These are phyloP conservation scores for Bipolaris zeicola DNA, from an alignment of 2,329 filamentous ascomycete species.

Conservation along the genomic window DNA sequence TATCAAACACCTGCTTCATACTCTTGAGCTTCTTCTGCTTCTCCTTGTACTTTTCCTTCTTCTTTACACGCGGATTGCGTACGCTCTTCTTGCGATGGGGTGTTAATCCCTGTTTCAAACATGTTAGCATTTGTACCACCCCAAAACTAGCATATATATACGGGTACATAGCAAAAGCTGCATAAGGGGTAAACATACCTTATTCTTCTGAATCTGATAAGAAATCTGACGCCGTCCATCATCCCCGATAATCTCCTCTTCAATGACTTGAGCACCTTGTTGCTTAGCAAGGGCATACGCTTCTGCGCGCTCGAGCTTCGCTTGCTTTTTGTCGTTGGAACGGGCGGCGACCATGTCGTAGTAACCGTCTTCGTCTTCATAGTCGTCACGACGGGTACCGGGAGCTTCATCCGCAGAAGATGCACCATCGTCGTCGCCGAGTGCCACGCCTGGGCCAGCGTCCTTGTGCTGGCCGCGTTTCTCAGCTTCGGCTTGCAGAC, in stretches of 20 bases:
- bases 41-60: slow-evolving; percentile 92
- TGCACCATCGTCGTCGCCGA: slow-evolving; percentile 67
- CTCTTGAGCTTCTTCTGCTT: slow-evolving; percentile 97
- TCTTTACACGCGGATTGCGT: slow-evolving; percentile 95
- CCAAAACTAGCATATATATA: too few relatives aligned
- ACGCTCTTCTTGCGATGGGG: slow-evolving; percentile 92
- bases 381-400: slow-evolving; percentile 45
- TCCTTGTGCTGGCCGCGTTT: slow-evolving; percentile 71
- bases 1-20: slow-evolving; percentile 81
- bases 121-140: neutral
- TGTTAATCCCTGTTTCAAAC: slow-evolving; percentile 57
- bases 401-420: slow-evolving; percentile 66
- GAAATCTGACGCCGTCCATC: slow-evolving; percentile 93
- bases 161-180: too few relatives aligned
- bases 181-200: slow-evolving; percentile 59
- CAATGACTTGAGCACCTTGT: slow-evolving; percentile 65
- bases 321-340: slow-evolving; percentile 70
- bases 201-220: slow-evolving; percentile 97
- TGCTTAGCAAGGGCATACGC: slow-evolving; percentile 61
- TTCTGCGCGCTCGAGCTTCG: slow-evolving; percentile 71
- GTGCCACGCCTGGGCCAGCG: slow-evolving; percentile 63
- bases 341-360: slow-evolving; percentile 83
- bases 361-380: slow-evolving; percentile 71
- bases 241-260: slow-evolving; percentile 71
- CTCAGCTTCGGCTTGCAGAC: slow-evolving; percentile 88